phyloP scores from a whole-genome alignment of 495 filamentous ascomycete species.

The Trypethelium eluteriae region DNA sequence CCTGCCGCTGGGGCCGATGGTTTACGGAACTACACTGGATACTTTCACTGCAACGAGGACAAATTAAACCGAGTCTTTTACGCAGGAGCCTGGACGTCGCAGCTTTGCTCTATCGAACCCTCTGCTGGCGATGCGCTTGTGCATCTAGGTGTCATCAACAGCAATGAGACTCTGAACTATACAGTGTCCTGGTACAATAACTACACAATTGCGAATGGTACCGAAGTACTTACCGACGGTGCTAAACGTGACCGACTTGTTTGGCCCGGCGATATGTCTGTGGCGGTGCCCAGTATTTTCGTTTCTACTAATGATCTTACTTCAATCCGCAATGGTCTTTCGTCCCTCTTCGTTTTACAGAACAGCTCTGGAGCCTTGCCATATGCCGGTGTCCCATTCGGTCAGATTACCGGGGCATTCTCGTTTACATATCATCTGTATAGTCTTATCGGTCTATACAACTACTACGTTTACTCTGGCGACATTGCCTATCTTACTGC shows the following conservation, averaged over 20 bases:
- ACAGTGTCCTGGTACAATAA: conserved; percentile 29
- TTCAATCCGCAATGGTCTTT: conserved; percentile 40
- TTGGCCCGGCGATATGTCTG: conserved; percentile 41
- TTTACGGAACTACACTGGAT: conserved; percentile 39
- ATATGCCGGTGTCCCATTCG: conserved; percentile 28
- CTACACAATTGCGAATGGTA: conserved; percentile 46
- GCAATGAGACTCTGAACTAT: conserved; percentile 17
- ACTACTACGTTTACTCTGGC: conserved; percentile 33
- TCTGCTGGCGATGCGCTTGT: conserved; percentile 43
- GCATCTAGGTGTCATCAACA: conserved; percentile 30
- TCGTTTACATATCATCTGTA: conserved; percentile 36
- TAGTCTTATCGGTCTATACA: conserved; percentile 31
- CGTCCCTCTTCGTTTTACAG: conserved; percentile 41
- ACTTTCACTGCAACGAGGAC: conserved; percentile 41
- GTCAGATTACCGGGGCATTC: conserved; percentile 3
- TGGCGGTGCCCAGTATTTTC: conserved; percentile 42
- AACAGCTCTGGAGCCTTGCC: conserved; percentile 33
- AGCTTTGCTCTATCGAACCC: conserved; percentile 50
- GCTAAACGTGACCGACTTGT: conserved; percentile 53
- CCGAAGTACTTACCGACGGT: conserved; percentile 37
- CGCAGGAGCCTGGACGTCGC: conserved; percentile 55
- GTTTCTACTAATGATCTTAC: conserved; percentile 42
- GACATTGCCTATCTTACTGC: conserved; percentile 23
- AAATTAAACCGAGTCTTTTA: conserved; percentile 54
- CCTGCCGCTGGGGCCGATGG: conserved; percentile 24